These are phyloP conservation scores for Dothideomycetes sp. DNA, from an alignment of 2,329 filamentous ascomycete species.

Conservation along the genomic window DNA sequence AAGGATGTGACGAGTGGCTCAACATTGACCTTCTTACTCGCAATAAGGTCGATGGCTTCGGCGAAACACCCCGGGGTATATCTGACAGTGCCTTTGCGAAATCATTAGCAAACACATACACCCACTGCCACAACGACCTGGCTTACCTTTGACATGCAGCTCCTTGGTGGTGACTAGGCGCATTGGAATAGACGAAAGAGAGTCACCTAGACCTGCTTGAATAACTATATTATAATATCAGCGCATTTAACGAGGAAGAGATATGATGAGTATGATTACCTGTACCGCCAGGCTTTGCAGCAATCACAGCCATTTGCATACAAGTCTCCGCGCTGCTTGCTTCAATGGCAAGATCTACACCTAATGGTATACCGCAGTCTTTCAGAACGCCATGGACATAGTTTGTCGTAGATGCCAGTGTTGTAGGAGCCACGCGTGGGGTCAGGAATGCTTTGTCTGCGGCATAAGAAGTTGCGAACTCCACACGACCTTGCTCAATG, in stretches of 20 bases:
- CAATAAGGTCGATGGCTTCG: slow-evolving; percentile 38
- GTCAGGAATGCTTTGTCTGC: slow-evolving; percentile 35
- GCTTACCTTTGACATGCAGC: too few relatives aligned
- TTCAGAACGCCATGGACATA: slow-evolving; percentile 30
- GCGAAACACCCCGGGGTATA: slow-evolving; percentile 42
- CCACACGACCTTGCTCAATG: slow-evolving; percentile 67
- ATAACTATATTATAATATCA: slow-evolving; percentile 19
- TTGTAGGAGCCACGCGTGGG: slow-evolving; percentile 16
- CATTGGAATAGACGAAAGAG: slow-evolving; percentile 42
- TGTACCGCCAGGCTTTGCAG: slow-evolving; percentile 34
- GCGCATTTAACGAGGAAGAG: too few relatives aligned
- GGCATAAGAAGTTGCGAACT: slow-evolving; percentile 54
- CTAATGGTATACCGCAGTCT: slow-evolving; percentile 29
- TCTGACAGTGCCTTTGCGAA: slow-evolving; percentile 41
- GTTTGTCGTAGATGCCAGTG: slow-evolving; percentile 25
- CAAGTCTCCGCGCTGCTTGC: slow-evolving; percentile 37
- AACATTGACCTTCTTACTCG: slow-evolving; percentile 33
- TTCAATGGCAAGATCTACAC: slow-evolving; percentile 40
- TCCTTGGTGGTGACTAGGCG: slow-evolving; percentile 37
- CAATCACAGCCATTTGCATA: slow-evolving; percentile 37
- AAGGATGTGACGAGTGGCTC: neutral
- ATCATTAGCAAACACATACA: too few relatives aligned
- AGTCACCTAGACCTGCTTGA: slow-evolving; percentile 40
- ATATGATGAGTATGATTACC: slow-evolving; percentile 17
- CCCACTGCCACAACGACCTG: too few relatives aligned